Conservation (phyloP, 805 yeast species). For the Candida ficus region DNA sequence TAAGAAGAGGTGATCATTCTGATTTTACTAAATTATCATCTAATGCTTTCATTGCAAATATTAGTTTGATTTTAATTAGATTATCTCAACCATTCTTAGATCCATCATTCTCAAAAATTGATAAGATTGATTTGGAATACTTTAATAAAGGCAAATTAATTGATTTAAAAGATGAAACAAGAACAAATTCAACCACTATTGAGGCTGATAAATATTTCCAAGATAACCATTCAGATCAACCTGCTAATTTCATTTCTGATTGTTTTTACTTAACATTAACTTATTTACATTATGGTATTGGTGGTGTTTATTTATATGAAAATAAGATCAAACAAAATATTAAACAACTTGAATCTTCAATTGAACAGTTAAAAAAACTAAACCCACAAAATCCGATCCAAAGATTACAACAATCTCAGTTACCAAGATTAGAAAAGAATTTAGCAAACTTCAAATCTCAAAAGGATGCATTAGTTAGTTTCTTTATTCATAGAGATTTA, state of each 20-base stretch:
- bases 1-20: constrained; percentile 83
- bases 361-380: constrained; percentile 21
- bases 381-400: constrained; percentile 22
- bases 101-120: constrained; percentile 57
- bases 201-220: constrained; percentile 60
- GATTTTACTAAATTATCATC: constrained; percentile 60
- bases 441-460: constrained; percentile 35
- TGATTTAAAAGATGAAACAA: constrained; percentile 75
- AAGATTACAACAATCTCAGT: constrained; percentile 34
- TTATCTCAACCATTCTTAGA: constrained; percentile 84
- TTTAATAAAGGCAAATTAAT: constrained; percentile 49
- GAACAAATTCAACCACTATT: constrained; percentile 67
- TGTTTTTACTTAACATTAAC: constrained; percentile 78
- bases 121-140: constrained; percentile 71
- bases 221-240: constrained; percentile 30
- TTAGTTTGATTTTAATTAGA: constrained; percentile 58
- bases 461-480: constrained; percentile 56
- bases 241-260: constrained; percentile 80
- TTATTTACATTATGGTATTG: constrained; percentile 82
- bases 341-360: constrained; percentile 38
- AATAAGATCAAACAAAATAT: constrained; percentile 51
- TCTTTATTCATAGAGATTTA: constrained; percentile 50
- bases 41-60: constrained; percentile 79
- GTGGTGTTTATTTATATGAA: constrained; percentile 62
- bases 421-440: constrained; percentile 45